Evolutionary conservation across 192 early-diverging fungal species (phyloP), one percentile per base, ranked within the genome.

Genomic region (Gryganskiella cystojenkinii): DNA sequence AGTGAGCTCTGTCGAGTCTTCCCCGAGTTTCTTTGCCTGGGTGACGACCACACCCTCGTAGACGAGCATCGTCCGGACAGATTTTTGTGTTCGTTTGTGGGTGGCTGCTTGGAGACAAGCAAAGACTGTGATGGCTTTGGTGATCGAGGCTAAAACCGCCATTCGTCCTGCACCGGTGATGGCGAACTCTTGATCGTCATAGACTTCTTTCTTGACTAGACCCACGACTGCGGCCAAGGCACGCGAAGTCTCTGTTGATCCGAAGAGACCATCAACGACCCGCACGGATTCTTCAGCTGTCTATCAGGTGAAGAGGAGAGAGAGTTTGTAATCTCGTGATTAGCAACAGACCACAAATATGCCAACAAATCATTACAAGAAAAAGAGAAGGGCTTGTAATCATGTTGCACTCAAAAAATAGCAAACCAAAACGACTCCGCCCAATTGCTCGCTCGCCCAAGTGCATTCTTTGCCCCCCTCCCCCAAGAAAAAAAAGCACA

Each of bases 261-360:
- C 98, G 86, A 99, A 98, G 10, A 99, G 70, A 5, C 94, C 95
- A 82, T 98, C 98, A 42, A 98, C 86, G n/a, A 96, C 81, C 2
- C 92, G 89, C 15, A 97, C 95, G 28, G 89, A 92, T 80, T 97
- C 95, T 56, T 96, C 94, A 3, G 94, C 93, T 22, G 92, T 86
- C 89, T 92, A 73, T 25, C 22, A 56, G 37, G 43, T 28, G 34
- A 31, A 35, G 28, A 17, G n/a, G 15, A 10, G 27, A 27, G 20
- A 53, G 10, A 28, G 35, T 15, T 20, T 5, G 20, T 53, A 53
- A 40, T 5, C 47, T 50, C 22, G 47, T 50, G 22, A 20, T 20
- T 20, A 24, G 47, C 47, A 44, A 8, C 9, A 44, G 42, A 15
- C 8, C 42, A 15, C 9, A 50, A 50, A 50, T 13, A 40, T 13